Percentiles rank a stretch among this genome's conserved stretches.
These are phyloP conservation scores for Biscutella auriculata DNA, from an alignment of 441 rosid genomes.

Conservation along the genomic window DNA sequence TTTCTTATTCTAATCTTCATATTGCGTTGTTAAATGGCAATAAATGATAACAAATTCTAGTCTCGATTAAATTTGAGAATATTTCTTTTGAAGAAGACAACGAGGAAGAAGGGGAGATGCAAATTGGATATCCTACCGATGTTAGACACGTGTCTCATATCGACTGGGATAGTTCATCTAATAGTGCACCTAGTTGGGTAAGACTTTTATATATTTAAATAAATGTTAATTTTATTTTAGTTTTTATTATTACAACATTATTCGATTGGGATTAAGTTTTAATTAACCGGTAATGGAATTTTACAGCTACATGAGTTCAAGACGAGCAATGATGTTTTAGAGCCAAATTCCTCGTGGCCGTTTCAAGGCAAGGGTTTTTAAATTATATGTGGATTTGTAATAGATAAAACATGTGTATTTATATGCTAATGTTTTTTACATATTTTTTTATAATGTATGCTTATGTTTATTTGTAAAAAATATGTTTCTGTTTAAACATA, in stretches of 20 bases:
- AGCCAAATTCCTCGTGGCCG: conserved; percentile 63
- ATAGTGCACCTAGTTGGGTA: conserved; percentile 50
- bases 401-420: no score
- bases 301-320: conserved; percentile 69
- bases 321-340: conserved; percentile 34
- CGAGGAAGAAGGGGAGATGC: conserved; percentile 39
- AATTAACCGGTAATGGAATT: neutral
- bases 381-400: no score
- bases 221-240: no score
- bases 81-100: conserved; percentile 27
- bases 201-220: no score
- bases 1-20: neutral
- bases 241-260: neutral
- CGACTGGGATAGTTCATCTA: conserved; percentile 55
- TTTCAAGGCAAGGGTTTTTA: conserved; percentile 54
- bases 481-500: no score
- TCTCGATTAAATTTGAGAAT: conserved; percentile 5
- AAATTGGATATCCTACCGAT: conserved; percentile 62
- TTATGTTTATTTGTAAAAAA: no score
- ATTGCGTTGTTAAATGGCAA: neutral
- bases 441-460: no score
- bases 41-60: neutral
- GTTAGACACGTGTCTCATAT: conserved; percentile 66
- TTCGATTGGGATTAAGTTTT: neutral
- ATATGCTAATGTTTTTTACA: no score